Percentiles rank a stretch among this genome's conserved stretches.
phyloP scores from a whole-genome alignment of 2,329 filamentous ascomycete species.

The Pyrenophora graminea region DNA sequence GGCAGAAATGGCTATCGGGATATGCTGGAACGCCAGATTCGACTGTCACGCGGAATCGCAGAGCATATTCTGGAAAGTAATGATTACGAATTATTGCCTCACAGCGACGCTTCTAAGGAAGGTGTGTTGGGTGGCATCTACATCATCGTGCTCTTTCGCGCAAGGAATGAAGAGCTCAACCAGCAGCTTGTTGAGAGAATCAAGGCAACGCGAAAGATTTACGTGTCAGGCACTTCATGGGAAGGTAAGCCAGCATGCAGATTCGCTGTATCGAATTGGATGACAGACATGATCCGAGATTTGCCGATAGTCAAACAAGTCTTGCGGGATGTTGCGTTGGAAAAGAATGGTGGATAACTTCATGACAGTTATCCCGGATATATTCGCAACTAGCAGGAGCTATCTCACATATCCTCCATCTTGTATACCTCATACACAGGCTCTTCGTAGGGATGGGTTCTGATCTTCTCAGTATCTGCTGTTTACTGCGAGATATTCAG shows the following conservation, averaged over 20 bases:
- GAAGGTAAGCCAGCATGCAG: conserved; percentile 72
- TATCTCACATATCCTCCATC: conserved; percentile 48
- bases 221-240: conserved; percentile 83
- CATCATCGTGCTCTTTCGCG: conserved; percentile 78
- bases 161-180: conserved; percentile 68
- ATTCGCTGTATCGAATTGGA: conserved; percentile 88
- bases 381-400: background rate
- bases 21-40: conserved; percentile 74
- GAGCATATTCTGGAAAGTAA: conserved; percentile 63
- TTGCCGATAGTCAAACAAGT: conserved; percentile 67
- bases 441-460: conserved; percentile 54
- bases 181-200: conserved; percentile 69
- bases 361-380: background rate
- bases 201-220: conserved; percentile 74
- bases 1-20: conserved; percentile 69
- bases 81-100: conserved; percentile 69
- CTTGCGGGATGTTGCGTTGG: conserved; percentile 51
- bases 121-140: conserved; percentile 60
- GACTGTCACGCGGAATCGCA: conserved; percentile 70
- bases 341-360: background rate
- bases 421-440: conserved; percentile 53
- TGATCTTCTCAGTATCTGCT: conserved; percentile 19
- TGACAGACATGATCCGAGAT: conserved; percentile 71
- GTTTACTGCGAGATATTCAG: conserved; percentile 38
- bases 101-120: conserved; percentile 39